phyloP scores from a whole-genome alignment of 2,329 filamentous ascomycete genomes.

The Cryphonectria japonica region DNA sequence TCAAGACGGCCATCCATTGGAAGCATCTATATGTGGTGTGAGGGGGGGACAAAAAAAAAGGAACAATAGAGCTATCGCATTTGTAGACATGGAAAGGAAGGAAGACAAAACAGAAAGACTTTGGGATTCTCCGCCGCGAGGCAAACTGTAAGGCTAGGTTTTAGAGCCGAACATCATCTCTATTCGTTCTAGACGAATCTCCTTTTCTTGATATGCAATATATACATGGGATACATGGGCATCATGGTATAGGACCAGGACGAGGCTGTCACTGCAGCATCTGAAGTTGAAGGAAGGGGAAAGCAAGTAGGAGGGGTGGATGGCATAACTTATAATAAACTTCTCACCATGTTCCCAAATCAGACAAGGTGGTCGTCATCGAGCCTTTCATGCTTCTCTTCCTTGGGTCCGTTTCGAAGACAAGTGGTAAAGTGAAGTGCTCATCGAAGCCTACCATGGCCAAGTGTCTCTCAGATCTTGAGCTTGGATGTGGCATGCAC shows the following conservation, averaged over 20 bases:
- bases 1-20: background rate
- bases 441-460: background rate
- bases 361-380: background rate
- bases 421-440: background rate
- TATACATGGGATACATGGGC: background rate
- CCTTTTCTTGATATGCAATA: background rate
- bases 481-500: no score
- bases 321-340: background rate
- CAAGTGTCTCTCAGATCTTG: no score
- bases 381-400: background rate
- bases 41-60: background rate
- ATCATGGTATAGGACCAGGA: background rate
- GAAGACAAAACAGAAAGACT: background rate
- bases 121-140: slow-evolving; percentile 24
- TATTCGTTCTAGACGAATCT: background rate
- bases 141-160: slow-evolving; percentile 12
- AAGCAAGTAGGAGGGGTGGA: background rate
- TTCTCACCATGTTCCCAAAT: background rate
- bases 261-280: background rate
- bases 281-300: background rate
- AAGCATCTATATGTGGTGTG: background rate
- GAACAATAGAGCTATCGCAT: background rate
- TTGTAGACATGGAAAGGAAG: background rate
- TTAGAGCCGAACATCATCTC: background rate
- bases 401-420: background rate